phyloP scores from a whole-genome alignment of 441 rosid genomes.

The Jatropha podagrica region DNA sequence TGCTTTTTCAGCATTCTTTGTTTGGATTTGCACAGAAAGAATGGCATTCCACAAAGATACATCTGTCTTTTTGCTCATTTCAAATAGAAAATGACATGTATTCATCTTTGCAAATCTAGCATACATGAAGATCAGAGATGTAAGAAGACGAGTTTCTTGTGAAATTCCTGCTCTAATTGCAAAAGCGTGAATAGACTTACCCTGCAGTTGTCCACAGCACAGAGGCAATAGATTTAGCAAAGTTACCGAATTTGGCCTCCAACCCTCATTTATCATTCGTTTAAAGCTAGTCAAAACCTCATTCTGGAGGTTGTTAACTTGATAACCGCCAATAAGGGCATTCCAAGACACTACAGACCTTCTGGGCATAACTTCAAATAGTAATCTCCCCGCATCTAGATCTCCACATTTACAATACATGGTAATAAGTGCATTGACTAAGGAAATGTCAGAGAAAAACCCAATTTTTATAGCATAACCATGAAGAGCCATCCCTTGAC shows the following conservation, averaged over 20 bases:
- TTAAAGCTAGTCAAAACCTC: slow-evolving; percentile 45
- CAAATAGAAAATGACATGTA: slow-evolving; percentile 32
- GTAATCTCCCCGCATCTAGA: slow-evolving; percentile 57
- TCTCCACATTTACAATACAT: slow-evolving; percentile 76
- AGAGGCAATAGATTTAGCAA: slow-evolving; percentile 43
- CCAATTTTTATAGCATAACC: slow-evolving; percentile 38
- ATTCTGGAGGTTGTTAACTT: slow-evolving; percentile 50
- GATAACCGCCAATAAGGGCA: slow-evolving; percentile 57
- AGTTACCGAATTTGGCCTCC: slow-evolving; percentile 44
- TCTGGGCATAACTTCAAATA: slow-evolving; percentile 54
- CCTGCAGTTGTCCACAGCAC: slow-evolving; percentile 35
- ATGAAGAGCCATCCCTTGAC: slow-evolving; percentile 67
- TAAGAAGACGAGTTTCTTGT: slow-evolving; percentile 34
- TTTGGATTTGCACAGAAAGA: slow-evolving; percentile 38
- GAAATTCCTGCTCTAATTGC: slow-evolving; percentile 34
- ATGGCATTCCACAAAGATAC: slow-evolving; percentile 51
- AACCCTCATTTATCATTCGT: slow-evolving; percentile 36
- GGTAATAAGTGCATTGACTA: slow-evolving; percentile 65
- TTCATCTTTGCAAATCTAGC: slow-evolving; percentile 39
- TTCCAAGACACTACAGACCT: slow-evolving; percentile 56
- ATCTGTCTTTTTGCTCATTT: slow-evolving; percentile 28
- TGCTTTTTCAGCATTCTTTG: slow-evolving; percentile 55
- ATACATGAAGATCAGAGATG: slow-evolving; percentile 48
- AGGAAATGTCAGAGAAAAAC: slow-evolving; percentile 44
- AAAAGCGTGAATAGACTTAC: slow-evolving; percentile 47